Evolutionary conservation across 169 alveolate species (phyloP), one percentile per base, ranked within the genome.

Genomic region (Neospora caninum): DNA sequence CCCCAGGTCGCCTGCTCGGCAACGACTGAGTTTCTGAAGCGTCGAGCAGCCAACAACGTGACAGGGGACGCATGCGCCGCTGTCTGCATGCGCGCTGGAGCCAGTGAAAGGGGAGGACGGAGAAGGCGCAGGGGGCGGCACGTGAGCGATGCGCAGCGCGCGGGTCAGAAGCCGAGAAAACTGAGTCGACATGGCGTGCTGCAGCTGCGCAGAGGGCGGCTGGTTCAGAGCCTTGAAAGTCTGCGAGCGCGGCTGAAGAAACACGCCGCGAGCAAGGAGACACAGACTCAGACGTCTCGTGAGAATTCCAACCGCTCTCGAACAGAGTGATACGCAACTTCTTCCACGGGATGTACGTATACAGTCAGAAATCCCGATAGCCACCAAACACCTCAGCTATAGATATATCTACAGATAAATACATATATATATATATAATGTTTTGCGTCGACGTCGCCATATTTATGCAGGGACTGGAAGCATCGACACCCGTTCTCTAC

Each of bases 121-220:
- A 58, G 67, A 34, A 67, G 91, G n/a, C 93, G 89, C 29, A 13
- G 89, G 38, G 41, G 64, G 89, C 22, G 67, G 89, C 2, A 82
- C 18, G 38, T 82, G 89, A 82, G 69, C 64, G 31, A 36, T 1
- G 7, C 67, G 82, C n/a, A 95, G 58, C 29, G 88, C 69, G 34
- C 95, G 95, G 22, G 91, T 42, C 36, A 92, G 53, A 49, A 94
- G 91, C 39, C 80, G 78, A 43, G 80, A 91, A 31, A 94, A 91
- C 83, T 92, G 93, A 25, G 82, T 49, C 58, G 91, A 38, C 92
- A 94, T 70, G 9, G 94, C 95, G 16, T 84, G 89, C 39, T 78
- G 80, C 67, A 95, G 83, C 87, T 95, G 97, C 36, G n/a, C 80
- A n/a, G 95, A 88, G 34, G 94, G 91, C 31, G 96, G 93, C 69